phyloP scores from a whole-genome alignment of 1,139 yeast species.

The Hyphopichia fennica region DNA sequence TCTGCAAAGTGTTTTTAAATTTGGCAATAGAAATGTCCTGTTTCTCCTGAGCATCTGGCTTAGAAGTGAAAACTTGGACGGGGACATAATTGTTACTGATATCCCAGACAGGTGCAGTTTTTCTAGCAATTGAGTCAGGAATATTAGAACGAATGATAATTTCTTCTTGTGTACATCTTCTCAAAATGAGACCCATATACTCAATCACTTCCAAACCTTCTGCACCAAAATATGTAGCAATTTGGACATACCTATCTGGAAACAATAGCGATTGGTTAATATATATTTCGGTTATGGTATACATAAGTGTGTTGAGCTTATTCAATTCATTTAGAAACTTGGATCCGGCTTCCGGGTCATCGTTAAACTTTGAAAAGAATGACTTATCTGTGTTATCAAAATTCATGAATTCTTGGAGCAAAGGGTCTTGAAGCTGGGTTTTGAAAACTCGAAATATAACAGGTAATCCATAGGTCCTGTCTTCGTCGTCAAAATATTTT shows the following conservation, averaged over 20 bases:
- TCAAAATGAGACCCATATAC: conserved; percentile 44
- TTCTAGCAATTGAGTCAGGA: conserved; percentile 48
- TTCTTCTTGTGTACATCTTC: conserved; percentile 59
- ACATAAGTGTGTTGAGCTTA: conserved; percentile 39
- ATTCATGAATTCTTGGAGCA: conserved; percentile 18
- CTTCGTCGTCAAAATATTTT: conserved; percentile 56
- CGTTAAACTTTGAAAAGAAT: conserved; percentile 30
- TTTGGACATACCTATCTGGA: conserved; percentile 47
- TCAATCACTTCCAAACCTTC: conserved; percentile 22
- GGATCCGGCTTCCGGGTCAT: conserved; percentile 28
- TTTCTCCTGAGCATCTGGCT: conserved; percentile 31
- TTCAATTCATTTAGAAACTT: conserved; percentile 34
- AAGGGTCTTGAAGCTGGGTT: conserved; percentile 12
- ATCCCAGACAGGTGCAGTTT: conserved; percentile 36
- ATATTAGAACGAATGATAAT: conserved; percentile 44
- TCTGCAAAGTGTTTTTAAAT: conserved; percentile 59
- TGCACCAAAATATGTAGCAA: conserved; percentile 45
- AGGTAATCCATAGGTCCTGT: conserved; percentile 50
- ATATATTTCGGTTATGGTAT: conserved; percentile 52
- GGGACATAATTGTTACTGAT: conserved; percentile 33
- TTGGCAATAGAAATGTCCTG: conserved; percentile 50
- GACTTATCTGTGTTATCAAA: conserved; percentile 15
- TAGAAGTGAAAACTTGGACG: conserved; percentile 33
- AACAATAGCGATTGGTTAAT: conserved; percentile 52
- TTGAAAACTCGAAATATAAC: conserved; percentile 15